Evolutionary conservation across 352 stramenopile genomes (phyloP).

Genomic region (Globisporangium parvum): DNA sequence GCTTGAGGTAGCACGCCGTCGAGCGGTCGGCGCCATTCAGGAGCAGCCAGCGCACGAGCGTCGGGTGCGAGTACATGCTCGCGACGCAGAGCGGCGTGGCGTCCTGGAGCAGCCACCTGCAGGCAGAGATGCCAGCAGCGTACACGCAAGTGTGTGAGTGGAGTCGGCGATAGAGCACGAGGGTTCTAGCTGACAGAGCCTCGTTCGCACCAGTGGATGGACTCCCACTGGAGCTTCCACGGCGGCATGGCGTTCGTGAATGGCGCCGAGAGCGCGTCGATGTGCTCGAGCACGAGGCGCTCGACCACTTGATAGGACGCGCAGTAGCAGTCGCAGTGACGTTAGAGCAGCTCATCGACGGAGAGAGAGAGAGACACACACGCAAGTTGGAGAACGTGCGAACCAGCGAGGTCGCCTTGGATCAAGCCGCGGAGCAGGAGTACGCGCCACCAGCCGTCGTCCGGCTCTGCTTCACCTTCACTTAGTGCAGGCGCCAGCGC

Average conservation of each 20-base stretch:
- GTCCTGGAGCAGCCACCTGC: slow-evolving; percentile 59
- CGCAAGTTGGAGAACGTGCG: background rate
- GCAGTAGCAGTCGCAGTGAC: background rate
- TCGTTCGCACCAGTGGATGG: slow-evolving; percentile 38
- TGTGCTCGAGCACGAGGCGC: slow-evolving; percentile 29
- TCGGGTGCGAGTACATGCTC: slow-evolving; percentile 45
- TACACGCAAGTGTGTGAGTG: no score
- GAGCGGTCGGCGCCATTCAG: slow-evolving; percentile 46
- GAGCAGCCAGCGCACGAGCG: slow-evolving; percentile 51
- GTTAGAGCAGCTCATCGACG: background rate
- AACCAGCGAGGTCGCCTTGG: slow-evolving; percentile 10
- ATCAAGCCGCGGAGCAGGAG: slow-evolving; percentile 11
- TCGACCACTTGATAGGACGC: slow-evolving; percentile 17
- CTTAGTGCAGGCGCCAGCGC: background rate
- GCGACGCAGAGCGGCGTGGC: slow-evolving; percentile 65
- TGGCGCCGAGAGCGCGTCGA: slow-evolving; percentile 40
- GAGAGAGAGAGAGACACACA: no score
- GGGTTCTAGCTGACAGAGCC: no score
- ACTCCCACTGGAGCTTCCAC: slow-evolving; percentile 66
- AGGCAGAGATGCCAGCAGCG: background rate
- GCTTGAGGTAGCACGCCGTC: slow-evolving; percentile 43
- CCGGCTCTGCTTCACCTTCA: slow-evolving; percentile 3
- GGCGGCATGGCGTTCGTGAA: slow-evolving; percentile 49
- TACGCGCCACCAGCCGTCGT: slow-evolving; percentile 14
- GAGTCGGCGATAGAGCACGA: no score